Evolutionary conservation across 1,139 yeast species (phyloP), one percentile per base, ranked within the genome.

Genomic region (Schwanniomyces etchellsii): DNA sequence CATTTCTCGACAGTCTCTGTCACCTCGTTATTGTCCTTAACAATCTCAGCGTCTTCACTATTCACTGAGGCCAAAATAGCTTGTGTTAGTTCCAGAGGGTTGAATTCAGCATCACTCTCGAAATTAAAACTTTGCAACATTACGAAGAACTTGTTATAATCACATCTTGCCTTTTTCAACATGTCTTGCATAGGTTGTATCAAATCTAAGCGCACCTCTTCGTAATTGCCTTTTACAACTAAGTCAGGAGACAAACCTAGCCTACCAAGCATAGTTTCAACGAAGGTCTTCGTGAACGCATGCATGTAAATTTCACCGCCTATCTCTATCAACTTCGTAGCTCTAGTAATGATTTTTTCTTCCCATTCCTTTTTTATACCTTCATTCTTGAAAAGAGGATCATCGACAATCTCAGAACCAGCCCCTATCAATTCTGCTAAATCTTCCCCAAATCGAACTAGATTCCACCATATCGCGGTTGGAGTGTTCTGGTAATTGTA

Each of bases 401-500:
- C 66, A 22, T 73, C 67, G 3, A 78, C 50, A 11, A 71, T 44
- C 11, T 60, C 61, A 5, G 67, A 56, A 1, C 81, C 86, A 3
- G 81, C 79, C 4, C 95, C 96, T 16, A 89, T 61, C 13, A 89
- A 64, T 47, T 84, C 89, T 0, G 88, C 91, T 42, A 89, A 52
- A 35, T 82, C 77, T 50, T 91, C 96, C 2, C 94, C 96, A 15
- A 89, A 62, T 39, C 93, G 73, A 1, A 86, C 77, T 50, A 91
- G 63, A 52, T 89, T 91, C 95, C 96, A 91, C 95, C 96, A 88
- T 29, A 91, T 77, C 0, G 91, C 76, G 9, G 81, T 72, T 1
- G 97, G 96, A 10, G 86, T 82, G 47, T 84, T 85, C 20, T 71
- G 70, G 55, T 82, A 89, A 6, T 88, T 76, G 52, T 91, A 91